Conservation (phyloP, 2,329 filamentous ascomycete genomes). For the Didymella arachidicola region DNA sequence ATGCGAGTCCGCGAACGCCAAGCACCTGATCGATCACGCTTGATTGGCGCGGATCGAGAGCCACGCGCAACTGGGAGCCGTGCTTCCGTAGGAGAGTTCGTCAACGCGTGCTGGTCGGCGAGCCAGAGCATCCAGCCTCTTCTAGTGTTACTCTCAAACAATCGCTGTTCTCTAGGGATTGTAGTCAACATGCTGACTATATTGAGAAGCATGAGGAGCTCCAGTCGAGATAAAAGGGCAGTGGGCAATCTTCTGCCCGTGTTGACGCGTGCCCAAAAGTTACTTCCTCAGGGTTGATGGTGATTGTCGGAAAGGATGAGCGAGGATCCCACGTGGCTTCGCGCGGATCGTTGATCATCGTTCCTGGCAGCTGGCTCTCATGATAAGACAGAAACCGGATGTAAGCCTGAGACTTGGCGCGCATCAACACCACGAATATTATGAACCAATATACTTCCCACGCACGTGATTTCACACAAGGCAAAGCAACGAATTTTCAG, state of each 20-base stretch:
- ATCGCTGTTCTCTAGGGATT: neutral
- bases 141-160: neutral
- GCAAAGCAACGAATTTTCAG: too few species aligned
- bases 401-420: too few species aligned
- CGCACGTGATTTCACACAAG: too few species aligned
- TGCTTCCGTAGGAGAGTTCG: neutral
- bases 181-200: neutral
- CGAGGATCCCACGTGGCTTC: neutral
- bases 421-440: too few species aligned
- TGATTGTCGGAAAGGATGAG: neutral
- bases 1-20: neutral
- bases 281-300: neutral
- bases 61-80: neutral
- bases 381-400: too few species aligned
- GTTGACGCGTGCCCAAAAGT: neutral
- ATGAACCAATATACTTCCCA: too few species aligned
- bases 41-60: neutral
- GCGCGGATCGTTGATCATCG: neutral
- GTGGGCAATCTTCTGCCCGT: neutral
- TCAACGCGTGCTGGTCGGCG: neutral
- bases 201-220: neutral
- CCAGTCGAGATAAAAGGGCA: neutral
- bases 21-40: neutral
- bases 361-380: too few species aligned
- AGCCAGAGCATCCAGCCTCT: neutral